Percentiles rank a stretch among this genome's conserved stretches.
Conservation (phyloP, 129 eudicot species). For the Scalesia atractyloides region DNA sequence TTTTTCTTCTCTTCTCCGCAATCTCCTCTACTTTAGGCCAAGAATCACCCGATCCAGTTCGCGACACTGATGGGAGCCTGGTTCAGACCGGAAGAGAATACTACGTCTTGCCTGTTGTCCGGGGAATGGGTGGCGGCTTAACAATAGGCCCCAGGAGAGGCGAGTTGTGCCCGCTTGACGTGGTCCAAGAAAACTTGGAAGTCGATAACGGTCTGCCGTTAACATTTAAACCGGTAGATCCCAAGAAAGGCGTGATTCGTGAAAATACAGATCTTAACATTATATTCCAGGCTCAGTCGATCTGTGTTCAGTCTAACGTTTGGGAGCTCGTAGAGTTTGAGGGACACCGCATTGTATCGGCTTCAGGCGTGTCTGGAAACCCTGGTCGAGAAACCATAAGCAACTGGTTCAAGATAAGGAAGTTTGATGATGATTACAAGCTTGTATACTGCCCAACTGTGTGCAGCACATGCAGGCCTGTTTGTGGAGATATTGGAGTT, state of each 20-base stretch:
- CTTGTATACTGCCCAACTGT: no score
- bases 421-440: no score
- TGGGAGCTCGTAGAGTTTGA: constrained; percentile 48
- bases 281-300: constrained; percentile 37
- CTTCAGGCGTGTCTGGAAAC: constrained; percentile 47
- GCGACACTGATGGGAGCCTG: constrained; percentile 47
- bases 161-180: constrained; percentile 54
- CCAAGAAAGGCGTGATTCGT: no score
- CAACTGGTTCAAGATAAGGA: no score
- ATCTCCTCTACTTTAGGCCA: constrained; percentile 30
- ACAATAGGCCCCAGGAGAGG: no score
- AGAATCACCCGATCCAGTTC: constrained; percentile 41
- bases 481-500: no score
- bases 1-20: constrained; percentile 29
- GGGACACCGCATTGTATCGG: constrained; percentile 31
- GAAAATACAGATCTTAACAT: no score
- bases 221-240: constrained; percentile 45
- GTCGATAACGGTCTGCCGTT: constrained; percentile 40
- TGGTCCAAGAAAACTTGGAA: constrained; percentile 48
- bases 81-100: constrained; percentile 41
- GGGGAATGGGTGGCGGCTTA: no score
- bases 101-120: no score
- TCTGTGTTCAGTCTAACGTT: constrained; percentile 44
- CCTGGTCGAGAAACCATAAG: constrained; percentile 44
- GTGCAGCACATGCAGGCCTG: no score